Conservation (phyloP, 176 grass and related monocot species). For the Olyra latifolia region DNA sequence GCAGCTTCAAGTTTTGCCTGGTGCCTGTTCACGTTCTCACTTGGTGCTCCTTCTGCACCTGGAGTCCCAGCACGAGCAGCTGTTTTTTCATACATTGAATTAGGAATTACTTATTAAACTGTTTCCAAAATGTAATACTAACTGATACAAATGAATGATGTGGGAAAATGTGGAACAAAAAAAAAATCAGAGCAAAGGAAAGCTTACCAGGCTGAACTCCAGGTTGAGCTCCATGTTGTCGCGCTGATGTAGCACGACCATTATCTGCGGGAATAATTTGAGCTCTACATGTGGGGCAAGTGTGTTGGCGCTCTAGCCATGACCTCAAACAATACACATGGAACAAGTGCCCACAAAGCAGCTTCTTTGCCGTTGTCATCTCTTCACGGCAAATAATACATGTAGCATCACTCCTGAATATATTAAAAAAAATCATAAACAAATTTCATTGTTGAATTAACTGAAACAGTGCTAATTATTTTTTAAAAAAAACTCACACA, state of each 20-base stretch:
- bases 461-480: neutral
- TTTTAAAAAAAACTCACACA: conserved; percentile 58
- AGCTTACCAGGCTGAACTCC: conserved; percentile 72
- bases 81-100: conserved; percentile 31
- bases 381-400: conserved; percentile 99
- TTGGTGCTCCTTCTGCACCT: conserved; percentile 30
- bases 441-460: neutral
- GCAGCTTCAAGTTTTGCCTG: conserved; percentile 70
- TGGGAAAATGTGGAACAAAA: neutral
- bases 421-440: neutral
- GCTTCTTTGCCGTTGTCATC: conserved; percentile 89
- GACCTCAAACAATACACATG: conserved; percentile 96
- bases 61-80: conserved; percentile 36
- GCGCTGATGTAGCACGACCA: conserved; percentile 40
- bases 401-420: conserved; percentile 83
- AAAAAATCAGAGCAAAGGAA: conserved; percentile 20
- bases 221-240: conserved; percentile 53
- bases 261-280: conserved; percentile 74
- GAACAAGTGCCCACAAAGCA: conserved; percentile 93
- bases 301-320: conserved; percentile 93
- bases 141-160: neutral
- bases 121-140: conserved; percentile 11
- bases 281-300: conserved; percentile 95
- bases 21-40: conserved; percentile 46
- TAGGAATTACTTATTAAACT: conserved; percentile 2